Conservation (phyloP, 495 filamentous ascomycete species). For the Elasticomyces elasticus region DNA sequence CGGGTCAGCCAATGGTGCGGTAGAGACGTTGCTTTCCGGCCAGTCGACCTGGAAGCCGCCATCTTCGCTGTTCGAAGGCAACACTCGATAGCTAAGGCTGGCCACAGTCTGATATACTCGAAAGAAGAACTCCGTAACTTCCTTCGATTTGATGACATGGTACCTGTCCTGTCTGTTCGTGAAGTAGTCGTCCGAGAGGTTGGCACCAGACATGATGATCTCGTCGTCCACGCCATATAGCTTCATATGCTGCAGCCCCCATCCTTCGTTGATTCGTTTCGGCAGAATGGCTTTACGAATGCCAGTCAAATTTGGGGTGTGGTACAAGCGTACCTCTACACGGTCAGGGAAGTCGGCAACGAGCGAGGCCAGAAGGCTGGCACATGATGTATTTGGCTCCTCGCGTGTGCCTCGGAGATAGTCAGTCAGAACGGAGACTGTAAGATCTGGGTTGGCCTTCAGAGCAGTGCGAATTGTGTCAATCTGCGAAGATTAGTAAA, state of each 20-base stretch:
- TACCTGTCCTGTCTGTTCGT: conserved; percentile 92
- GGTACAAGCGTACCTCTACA: conserved; percentile 94
- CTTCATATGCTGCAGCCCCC: conserved; percentile 99
- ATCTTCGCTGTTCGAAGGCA: conserved; percentile 40
- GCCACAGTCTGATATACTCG: conserved; percentile 65
- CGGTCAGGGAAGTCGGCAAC: conserved; percentile 74
- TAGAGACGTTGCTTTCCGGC: conserved; percentile 64
- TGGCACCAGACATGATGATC: conserved; percentile 89
- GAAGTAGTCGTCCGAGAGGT: conserved; percentile 91
- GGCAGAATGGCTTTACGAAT: conserved; percentile 74
- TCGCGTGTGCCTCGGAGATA: conserved; percentile 85
- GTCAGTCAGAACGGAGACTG: conserved; percentile 88
- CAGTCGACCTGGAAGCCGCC: conserved; percentile 66
- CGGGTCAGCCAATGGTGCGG: conserved; percentile 60
- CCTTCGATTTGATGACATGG: conserved; percentile 72
- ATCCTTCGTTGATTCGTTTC: conserved; percentile 89
- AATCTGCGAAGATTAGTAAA: conserved; percentile 43
- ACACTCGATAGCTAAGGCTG: conserved; percentile 69
- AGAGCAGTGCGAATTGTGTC: conserved; percentile 68
- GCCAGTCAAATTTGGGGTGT: conserved; percentile 91
- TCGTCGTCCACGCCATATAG: conserved; percentile 94
- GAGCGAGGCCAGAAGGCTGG: conserved; percentile 76
- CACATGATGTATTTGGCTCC: conserved; percentile 75
- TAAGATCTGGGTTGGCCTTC: conserved; percentile 59
- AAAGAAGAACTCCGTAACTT: conserved; percentile 74